Evolutionary conservation across 306 rosid species (phyloP).

Genomic region (Prosopis cineraria): DNA sequence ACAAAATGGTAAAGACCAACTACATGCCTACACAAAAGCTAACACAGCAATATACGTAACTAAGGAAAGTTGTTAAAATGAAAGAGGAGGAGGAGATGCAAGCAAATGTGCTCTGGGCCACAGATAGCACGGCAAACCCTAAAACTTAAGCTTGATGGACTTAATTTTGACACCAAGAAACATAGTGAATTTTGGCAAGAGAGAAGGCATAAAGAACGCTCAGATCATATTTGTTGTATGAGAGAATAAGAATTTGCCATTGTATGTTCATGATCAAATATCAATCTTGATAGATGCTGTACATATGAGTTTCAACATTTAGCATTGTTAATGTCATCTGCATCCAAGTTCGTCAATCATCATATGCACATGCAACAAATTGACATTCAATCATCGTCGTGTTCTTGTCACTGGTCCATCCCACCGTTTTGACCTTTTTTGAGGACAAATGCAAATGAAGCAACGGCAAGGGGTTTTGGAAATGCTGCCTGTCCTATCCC

Average conservation of each 20-base stretch:
- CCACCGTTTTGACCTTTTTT: constrained; percentile 7
- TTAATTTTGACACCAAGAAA: constrained; percentile 12
- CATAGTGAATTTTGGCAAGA: constrained; percentile 8
- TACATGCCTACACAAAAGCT: neutral
- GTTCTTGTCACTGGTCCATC: constrained; percentile 2
- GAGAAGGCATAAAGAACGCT: neutral
- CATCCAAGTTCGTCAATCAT: constrained; percentile 1
- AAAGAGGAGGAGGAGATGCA: constrained; percentile 11
- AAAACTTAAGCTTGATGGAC: constrained; percentile 20
- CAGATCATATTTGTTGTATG: constrained; percentile 2
- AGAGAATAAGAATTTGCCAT: constrained; percentile 22
- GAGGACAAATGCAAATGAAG: neutral
- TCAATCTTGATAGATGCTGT: neutral
- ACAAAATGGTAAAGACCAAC: neutral
- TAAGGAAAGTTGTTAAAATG: constrained; percentile 2
- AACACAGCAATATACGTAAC: constrained; percentile 20
- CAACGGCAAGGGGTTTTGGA: constrained; percentile 7
- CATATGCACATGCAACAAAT: constrained; percentile 29
- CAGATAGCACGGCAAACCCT: constrained; percentile 14
- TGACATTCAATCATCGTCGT: constrained; percentile 22
- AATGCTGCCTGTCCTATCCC: constrained; percentile 22
- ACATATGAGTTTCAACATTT: constrained; percentile 17
- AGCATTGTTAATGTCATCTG: constrained; percentile 7
- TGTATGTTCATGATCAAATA: constrained; percentile 22
- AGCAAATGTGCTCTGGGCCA: constrained; percentile 25